phyloP scores from a whole-genome alignment of 352 stramenopile species.

The Phytophthora sp. region DNA sequence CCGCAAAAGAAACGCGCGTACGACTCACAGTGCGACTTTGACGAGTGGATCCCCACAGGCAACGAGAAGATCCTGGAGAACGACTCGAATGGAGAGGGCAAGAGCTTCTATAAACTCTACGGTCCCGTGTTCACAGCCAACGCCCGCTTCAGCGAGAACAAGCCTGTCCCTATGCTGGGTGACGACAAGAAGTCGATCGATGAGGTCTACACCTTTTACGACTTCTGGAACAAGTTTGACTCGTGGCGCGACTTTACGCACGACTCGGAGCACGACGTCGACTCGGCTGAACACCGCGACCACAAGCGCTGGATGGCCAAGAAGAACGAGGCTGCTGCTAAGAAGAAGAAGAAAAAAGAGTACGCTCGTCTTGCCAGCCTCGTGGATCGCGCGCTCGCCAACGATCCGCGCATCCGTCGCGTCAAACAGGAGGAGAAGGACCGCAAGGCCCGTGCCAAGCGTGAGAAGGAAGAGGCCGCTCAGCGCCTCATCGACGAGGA shows the following conservation, averaged over 20 bases:
- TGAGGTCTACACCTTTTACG: slow-evolving; percentile 83
- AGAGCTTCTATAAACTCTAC: slow-evolving; percentile 89
- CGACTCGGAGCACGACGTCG: slow-evolving; percentile 86
- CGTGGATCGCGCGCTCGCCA: slow-evolving; percentile 77
- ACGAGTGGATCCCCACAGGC: slow-evolving; percentile 78
- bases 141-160: slow-evolving; percentile 83
- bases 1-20: slow-evolving; percentile 84
- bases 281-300: slow-evolving; percentile 83
- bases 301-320: slow-evolving; percentile 91
- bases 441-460: slow-evolving; percentile 77
- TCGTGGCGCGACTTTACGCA: slow-evolving; percentile 88
- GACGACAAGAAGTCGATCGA: slow-evolving; percentile 68
- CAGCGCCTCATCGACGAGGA: slow-evolving; percentile 76
- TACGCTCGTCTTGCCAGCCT: slow-evolving; percentile 82
- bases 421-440: slow-evolving; percentile 89
- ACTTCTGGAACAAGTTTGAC: slow-evolving; percentile 92
- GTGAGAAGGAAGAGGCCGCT: slow-evolving; percentile 75
- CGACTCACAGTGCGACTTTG: slow-evolving; percentile 89
- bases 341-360: slow-evolving; percentile 92
- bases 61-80: slow-evolving; percentile 85
- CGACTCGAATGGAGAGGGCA: slow-evolving; percentile 61
- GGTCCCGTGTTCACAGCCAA: slow-evolving; percentile 80
- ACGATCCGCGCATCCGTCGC: slow-evolving; percentile 77
- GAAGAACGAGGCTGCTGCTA: slow-evolving; percentile 84
- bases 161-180: slow-evolving; percentile 75